These are phyloP conservation scores for Exserohilum turcica DNA, from an alignment of 2,329 filamentous ascomycete genomes.

Conservation along the genomic window DNA sequence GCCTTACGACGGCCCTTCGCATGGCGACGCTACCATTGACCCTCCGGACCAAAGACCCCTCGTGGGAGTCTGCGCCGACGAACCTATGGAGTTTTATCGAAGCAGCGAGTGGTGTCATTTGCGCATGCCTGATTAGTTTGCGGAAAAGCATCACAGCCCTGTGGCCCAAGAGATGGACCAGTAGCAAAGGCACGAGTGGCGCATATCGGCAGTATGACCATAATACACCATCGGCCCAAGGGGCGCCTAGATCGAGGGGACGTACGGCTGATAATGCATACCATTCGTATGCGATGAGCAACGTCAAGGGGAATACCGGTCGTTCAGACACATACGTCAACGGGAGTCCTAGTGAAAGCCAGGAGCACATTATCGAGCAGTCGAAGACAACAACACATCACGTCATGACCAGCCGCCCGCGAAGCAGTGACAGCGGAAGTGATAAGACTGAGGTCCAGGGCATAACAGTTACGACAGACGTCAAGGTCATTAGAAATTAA, in stretches of 20 bases:
- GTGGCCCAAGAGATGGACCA: constrained; percentile 25
- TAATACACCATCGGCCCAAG: background rate
- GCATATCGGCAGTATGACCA: constrained; percentile 11
- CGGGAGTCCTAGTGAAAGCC: constrained; percentile 20
- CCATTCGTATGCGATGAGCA: constrained; percentile 4
- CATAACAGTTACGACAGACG: constrained; percentile 16
- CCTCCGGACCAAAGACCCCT: constrained; percentile 23
- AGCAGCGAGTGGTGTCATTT: constrained; percentile 33
- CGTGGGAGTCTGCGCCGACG: constrained; percentile 32
- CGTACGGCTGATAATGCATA: background rate
- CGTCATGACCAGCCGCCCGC: constrained; percentile 2
- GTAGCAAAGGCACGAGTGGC: constrained; percentile 9
- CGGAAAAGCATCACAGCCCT: constrained; percentile 18
- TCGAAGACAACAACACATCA: no score
- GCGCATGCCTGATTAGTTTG: constrained; percentile 35
- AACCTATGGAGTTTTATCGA: constrained; percentile 40
- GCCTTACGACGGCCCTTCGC: constrained; percentile 31
- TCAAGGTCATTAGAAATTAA: constrained; percentile 11
- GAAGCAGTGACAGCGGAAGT: constrained; percentile 6
- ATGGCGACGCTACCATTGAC: constrained; percentile 31
- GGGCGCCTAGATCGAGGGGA: background rate
- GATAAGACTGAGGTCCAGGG: constrained; percentile 9
- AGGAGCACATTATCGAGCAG: constrained; percentile 19
- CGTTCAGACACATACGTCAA: constrained; percentile 8
- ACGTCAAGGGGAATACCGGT: constrained; percentile 7